Percentiles rank a stretch among this genome's conserved stretches.
Evolutionary conservation across 257 asterid genomes (phyloP).

Genomic region (Datura wrightii): DNA sequence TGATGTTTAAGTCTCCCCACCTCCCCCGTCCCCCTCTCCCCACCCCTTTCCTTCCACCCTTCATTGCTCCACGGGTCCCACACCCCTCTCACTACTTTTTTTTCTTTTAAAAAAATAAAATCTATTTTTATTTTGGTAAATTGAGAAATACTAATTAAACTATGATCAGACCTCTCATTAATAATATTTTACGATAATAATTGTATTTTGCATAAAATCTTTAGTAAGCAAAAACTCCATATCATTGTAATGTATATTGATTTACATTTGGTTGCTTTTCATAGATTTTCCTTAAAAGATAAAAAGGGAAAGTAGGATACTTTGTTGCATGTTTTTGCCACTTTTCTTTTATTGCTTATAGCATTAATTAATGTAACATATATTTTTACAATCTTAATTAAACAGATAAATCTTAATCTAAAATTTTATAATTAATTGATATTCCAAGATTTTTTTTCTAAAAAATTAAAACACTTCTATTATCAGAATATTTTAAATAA

Average conservation of each 20-base stretch:
- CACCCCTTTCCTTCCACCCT: no score
- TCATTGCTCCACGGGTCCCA: background rate
- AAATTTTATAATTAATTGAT: background rate
- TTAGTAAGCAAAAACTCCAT: no score
- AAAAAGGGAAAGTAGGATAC: slow-evolving; percentile 14
- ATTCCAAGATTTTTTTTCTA: background rate
- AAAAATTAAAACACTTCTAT: background rate
- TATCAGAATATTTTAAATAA: background rate
- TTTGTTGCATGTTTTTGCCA: background rate
- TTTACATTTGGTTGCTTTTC: background rate
- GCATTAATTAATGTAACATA: background rate
- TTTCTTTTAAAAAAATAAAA: background rate
- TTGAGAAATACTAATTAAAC: no score
- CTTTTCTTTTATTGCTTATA: slow-evolving; percentile 19
- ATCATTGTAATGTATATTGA: no score
- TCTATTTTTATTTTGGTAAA: no score
- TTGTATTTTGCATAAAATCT: no score
- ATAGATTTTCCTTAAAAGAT: background rate
- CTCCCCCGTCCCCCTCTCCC: accelerated
- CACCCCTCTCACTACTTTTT: background rate
- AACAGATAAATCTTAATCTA: background rate
- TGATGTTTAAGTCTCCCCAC: background rate
- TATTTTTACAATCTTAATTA: background rate
- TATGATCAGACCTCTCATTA: no score
- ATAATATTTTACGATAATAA: no score